Conservation (phyloP, 257 asterid genomes). For the Nyctanthes arbortristis region DNA sequence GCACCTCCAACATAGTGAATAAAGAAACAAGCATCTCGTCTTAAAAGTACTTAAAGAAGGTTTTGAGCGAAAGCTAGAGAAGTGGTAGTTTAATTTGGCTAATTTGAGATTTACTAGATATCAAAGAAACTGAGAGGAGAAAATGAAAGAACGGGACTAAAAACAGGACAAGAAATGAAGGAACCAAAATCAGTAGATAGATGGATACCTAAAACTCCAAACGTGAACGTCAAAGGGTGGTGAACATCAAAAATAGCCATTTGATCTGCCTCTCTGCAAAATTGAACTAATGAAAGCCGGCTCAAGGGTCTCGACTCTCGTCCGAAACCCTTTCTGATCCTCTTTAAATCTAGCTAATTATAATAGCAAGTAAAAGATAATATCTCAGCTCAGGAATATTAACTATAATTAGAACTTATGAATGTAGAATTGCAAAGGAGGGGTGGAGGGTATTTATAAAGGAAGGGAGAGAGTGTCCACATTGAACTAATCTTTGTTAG, state of each 20-base stretch:
- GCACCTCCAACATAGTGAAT: not conserved
- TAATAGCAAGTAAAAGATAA: not conserved
- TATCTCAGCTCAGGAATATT: too few relatives aligned
- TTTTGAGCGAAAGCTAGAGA: too few relatives aligned
- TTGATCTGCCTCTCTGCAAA: not conserved
- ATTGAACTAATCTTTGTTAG: conserved; percentile 28
- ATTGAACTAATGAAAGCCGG: not conserved
- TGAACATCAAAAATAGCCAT: conserved; percentile 34
- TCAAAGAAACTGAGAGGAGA: too few relatives aligned
- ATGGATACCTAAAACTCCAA: conserved; percentile 42
- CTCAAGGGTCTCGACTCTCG: too few relatives aligned
- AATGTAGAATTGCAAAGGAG: conserved; percentile 17
- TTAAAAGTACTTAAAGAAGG: not conserved
- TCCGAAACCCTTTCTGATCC: conserved; percentile 14
- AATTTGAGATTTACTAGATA: not conserved
- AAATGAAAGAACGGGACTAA: not conserved
- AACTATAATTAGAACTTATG: too few relatives aligned
- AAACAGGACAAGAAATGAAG: too few relatives aligned
- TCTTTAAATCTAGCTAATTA: not conserved
- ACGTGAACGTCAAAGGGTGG: conserved; percentile 31
- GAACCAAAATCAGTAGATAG: not conserved
- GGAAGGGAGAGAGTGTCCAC: conserved; percentile 5
- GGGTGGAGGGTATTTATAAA: conserved; percentile 22
- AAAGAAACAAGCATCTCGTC: not conserved
- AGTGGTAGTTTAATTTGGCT: not conserved